A percentile compares a stretch with the other conserved stretches of the same genome.
These are phyloP conservation scores for Staphylotrichum tortipilum DNA, from an alignment of 495 filamentous ascomycete species.

Conservation along the genomic window DNA sequence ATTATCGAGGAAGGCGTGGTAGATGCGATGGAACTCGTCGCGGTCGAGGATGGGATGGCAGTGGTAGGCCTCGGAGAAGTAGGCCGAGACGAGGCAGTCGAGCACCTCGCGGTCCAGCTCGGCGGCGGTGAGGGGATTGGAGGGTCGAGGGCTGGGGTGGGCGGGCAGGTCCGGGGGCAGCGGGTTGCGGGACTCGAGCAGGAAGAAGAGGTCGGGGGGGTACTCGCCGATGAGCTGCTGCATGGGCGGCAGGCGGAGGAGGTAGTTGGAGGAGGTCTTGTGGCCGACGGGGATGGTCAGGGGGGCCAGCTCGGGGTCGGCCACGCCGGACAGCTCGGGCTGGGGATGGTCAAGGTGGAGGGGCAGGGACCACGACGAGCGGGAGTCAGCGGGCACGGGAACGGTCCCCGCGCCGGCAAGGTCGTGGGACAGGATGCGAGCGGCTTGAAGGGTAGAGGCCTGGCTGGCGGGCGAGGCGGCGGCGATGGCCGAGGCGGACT, in stretches of 20 bases:
- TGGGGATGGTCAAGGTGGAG: neutral
- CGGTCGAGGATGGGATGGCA: neutral
- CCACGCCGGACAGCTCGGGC: neutral
- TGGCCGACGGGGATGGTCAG: conserved; percentile 3
- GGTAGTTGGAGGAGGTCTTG: conserved; percentile 3
- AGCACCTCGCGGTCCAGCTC: neutral
- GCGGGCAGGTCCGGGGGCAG: neutral
- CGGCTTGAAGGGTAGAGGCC: neutral
- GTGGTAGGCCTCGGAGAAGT: neutral
- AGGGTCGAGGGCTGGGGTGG: neutral
- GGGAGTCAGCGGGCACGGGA: no score
- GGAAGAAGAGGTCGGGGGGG: neutral
- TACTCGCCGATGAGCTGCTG: conserved; percentile 1
- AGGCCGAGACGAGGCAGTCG: neutral
- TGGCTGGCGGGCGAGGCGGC: neutral
- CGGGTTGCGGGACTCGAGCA: conserved; percentile 1
- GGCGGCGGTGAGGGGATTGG: neutral
- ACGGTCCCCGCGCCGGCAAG: conserved; percentile 1
- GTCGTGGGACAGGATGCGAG: neutral
- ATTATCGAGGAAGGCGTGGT: neutral
- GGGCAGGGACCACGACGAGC: neutral
- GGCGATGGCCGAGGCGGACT: neutral
- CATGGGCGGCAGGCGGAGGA: conserved; percentile 1
- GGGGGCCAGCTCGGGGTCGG: neutral
- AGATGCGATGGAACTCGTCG: neutral